Conservation (phyloP, 2,329 filamentous ascomycete species). For the Cladosporium sp. region DNA sequence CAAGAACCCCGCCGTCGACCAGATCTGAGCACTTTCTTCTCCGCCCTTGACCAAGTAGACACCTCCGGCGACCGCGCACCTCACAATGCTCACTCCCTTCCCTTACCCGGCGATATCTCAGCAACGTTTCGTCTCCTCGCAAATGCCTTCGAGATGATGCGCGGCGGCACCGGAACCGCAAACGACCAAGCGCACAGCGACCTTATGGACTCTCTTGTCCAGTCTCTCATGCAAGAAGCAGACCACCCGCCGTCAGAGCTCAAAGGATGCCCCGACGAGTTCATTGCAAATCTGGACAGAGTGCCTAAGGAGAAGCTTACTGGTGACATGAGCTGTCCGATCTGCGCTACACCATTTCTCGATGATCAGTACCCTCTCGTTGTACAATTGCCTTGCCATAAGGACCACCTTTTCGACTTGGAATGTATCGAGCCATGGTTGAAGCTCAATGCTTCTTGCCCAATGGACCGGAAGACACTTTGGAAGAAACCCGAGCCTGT, state of each 20-base stretch:
- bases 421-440: conserved; percentile 63
- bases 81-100: conserved; percentile 54
- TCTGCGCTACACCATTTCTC: conserved; percentile 57
- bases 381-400: conserved; percentile 57
- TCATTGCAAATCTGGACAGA: conserved; percentile 56
- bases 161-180: conserved; percentile 24
- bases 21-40: conserved; percentile 62
- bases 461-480: conserved; percentile 56
- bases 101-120: conserved; percentile 56
- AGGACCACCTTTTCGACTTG: conserved; percentile 58
- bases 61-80: conserved; percentile 47
- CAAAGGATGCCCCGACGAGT: conserved; percentile 57
- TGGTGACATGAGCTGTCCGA: conserved; percentile 51
- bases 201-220: conserved; percentile 52
- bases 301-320: conserved; percentile 54
- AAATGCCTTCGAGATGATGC: conserved; percentile 57
- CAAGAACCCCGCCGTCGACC: conserved; percentile 47
- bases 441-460: conserved; percentile 59
- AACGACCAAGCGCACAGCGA: conserved; percentile 26
- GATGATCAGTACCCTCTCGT: conserved; percentile 57
- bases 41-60: conserved; percentile 54
- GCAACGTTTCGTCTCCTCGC: conserved; percentile 57
- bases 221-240: conserved; percentile 49
- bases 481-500: conserved; percentile 43
- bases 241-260: conserved; percentile 57